phyloP scores from a whole-genome alignment of 192 early-diverging fungal genomes.

The Coemansia sp. region DNA sequence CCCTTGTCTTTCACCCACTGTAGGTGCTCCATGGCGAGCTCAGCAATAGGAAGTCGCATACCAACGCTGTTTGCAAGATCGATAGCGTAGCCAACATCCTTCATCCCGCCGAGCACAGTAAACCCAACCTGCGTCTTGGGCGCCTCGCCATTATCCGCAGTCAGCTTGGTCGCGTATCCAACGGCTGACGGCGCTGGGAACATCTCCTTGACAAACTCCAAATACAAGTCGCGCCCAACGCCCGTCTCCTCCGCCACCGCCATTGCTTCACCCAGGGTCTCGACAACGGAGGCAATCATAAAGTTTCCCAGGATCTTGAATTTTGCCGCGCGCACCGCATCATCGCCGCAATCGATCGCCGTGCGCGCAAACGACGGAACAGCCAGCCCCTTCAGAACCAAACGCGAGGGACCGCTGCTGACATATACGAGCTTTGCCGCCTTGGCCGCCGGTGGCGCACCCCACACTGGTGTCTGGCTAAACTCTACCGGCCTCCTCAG shows the following conservation, averaged over 20 bases:
- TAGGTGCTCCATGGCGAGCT: slow-evolving; percentile 34
- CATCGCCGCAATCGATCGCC: slow-evolving; percentile 55
- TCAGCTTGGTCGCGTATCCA: slow-evolving; percentile 52
- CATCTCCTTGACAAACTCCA: slow-evolving; percentile 55
- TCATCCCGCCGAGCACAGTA: slow-evolving; percentile 35
- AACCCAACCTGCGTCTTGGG: slow-evolving; percentile 40
- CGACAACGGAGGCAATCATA: slow-evolving; percentile 57
- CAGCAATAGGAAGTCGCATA: slow-evolving; percentile 31
- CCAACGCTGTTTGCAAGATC: slow-evolving; percentile 34
- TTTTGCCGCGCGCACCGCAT: slow-evolving; percentile 42
- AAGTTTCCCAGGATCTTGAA: slow-evolving; percentile 74
- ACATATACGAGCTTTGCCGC: slow-evolving; percentile 58
- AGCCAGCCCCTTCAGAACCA: slow-evolving; percentile 12
- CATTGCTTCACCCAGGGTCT: slow-evolving; percentile 65
- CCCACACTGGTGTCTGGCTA: slow-evolving; percentile 59
- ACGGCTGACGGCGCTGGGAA: slow-evolving; percentile 52
- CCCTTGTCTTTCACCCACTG: slow-evolving; percentile 41
- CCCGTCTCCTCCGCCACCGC: slow-evolving; percentile 58
- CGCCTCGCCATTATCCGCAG: slow-evolving; percentile 24
- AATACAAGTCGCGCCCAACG: slow-evolving; percentile 53
- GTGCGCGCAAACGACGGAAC: slow-evolving; percentile 45
- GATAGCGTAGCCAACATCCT: slow-evolving; percentile 41
- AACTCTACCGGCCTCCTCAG: slow-evolving; percentile 19
- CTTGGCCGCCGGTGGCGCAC: slow-evolving; percentile 54
- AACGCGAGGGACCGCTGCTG: slow-evolving; percentile 29